Evolutionary conservation across 1,284 basidiomycete genomes (phyloP).

Genomic region (Trichosporon sp.): DNA sequence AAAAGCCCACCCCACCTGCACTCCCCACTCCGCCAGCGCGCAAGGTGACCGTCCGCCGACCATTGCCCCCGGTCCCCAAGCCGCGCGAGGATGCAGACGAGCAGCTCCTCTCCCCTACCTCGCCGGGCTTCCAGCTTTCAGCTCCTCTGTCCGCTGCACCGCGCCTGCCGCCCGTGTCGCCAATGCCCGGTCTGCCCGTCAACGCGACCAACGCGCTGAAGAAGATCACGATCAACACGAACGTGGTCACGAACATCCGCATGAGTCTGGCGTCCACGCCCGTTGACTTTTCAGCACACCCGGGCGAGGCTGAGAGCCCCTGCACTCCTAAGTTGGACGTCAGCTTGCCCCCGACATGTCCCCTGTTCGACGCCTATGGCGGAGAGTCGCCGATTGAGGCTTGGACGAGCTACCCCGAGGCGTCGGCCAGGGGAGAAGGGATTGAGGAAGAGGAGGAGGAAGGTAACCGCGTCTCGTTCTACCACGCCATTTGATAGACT

Average conservation of each 20-base stretch:
- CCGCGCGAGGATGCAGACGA: neutral
- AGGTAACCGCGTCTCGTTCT: slow-evolving; percentile 15
- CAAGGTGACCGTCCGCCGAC: slow-evolving; percentile 3
- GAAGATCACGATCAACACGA: slow-evolving; percentile 16
- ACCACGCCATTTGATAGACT: slow-evolving; percentile 18
- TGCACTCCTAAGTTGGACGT: neutral
- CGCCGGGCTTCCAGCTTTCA: neutral
- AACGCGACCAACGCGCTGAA: slow-evolving; percentile 12
- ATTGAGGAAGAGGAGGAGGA: neutral
- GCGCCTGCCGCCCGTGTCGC: slow-evolving; percentile 1
- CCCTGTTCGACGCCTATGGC: slow-evolving; percentile 3
- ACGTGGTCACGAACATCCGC: neutral
- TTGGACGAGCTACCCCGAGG: slow-evolving; percentile 1
- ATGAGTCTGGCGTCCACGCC: slow-evolving; percentile 7
- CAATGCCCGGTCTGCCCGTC: slow-evolving; percentile 4
- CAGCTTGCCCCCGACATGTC: neutral
- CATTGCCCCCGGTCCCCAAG: slow-evolving; percentile 5
- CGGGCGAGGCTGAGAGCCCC: neutral
- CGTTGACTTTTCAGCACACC: neutral
- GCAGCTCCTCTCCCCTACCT: slow-evolving; percentile 12
- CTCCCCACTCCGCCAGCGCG: neutral
- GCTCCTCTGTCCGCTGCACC: neutral
- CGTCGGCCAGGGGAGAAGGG: neutral
- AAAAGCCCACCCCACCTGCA: neutral
- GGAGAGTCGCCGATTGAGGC: neutral